Base-by-base conservation (phyloP, 192 early-diverging fungal genomes). In the Coemansia sp. region DNA sequence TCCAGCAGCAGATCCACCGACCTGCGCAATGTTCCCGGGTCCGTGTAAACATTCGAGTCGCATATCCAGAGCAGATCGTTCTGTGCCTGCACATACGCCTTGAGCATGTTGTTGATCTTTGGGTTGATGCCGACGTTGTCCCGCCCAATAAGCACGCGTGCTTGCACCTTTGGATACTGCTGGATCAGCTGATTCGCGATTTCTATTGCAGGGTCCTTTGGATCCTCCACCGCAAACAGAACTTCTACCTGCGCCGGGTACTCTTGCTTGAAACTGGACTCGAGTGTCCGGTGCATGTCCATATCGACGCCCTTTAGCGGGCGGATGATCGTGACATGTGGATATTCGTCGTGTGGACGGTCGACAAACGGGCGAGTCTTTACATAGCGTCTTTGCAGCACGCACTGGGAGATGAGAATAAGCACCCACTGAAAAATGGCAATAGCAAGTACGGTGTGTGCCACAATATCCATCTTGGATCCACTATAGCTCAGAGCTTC, bases 31-130 rank as follows among this genome's bases (percentile, higher is more conserved):
- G 88, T 89, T 14, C 89, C 88, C 15, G 86, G 82, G 42, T 93
- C 86, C 2, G 92, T 88, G 56, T 79, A 84, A 8, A 99, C 88
- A 80, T 97, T 97, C 6, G 90, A 92, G 72, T 99, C 97, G 22
- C 90, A 84, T 62, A 97, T 91, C 97, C 97, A 99, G 31, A 99
- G 69, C 62, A 97, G 87, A 64, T 96, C 92, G 73, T 92, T 79
- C 61, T 89, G 86, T 7, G 91, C 86, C 20, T 75, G 72, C 38
- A 87, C 81, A 71, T 92, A 97, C 9, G 89, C 89, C 50, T 87
- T 85, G 20, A 95, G 71, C 84, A 99, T 83, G 83, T 96, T 96
- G 81, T 94, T 94, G 65, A 98, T 88, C 75, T 99, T 99, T 17
- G 97, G 97, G 72, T 99, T 99, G 50, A 91, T 87, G 36, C 94